These are phyloP conservation scores for Hypoxylon sp. DNA, from an alignment of 2,329 filamentous ascomycete genomes.

Conservation along the genomic window DNA sequence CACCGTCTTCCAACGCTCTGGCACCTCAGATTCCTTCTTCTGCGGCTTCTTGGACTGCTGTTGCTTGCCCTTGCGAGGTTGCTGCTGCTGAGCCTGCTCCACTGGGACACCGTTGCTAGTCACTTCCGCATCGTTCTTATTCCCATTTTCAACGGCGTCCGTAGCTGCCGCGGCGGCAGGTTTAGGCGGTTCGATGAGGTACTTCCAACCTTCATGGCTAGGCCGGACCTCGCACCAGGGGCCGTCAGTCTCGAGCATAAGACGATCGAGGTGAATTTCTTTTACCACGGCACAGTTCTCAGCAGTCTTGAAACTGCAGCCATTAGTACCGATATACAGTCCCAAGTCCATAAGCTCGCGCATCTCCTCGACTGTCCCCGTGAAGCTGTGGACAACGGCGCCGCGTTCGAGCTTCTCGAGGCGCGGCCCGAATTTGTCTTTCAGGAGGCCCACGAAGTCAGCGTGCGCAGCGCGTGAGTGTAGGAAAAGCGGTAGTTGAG, in stretches of 20 bases:
- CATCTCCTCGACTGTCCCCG: conserved; percentile 89
- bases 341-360: conserved; percentile 82
- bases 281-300: conserved; percentile 91
- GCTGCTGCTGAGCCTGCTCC: conserved; percentile 26
- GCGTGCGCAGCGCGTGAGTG: conserved; percentile 89
- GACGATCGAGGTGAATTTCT: conserved; percentile 79
- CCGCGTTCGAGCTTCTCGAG: conserved; percentile 78
- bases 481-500: conserved; percentile 89
- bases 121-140: conserved; percentile 4
- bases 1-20: conserved; percentile 81
- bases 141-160: background rate
- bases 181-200: conserved; percentile 63
- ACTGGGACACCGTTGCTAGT: conserved; percentile 1
- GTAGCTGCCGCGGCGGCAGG: conserved; percentile 7
- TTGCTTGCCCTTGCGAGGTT: conserved; percentile 30
- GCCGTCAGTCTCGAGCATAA: conserved; percentile 97
- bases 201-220: conserved; percentile 86
- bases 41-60: conserved; percentile 60
- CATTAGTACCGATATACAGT: conserved; percentile 94
- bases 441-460: conserved; percentile 84
- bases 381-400: conserved; percentile 95
- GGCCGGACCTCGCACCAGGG: conserved; percentile 97
- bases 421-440: conserved; percentile 67
- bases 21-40: conserved; percentile 76
- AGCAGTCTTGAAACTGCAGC: conserved; percentile 93